Evolutionary conservation across 1,284 basidiomycete species (phyloP).

Genomic region (Trichosporon coremiiforme): DNA sequence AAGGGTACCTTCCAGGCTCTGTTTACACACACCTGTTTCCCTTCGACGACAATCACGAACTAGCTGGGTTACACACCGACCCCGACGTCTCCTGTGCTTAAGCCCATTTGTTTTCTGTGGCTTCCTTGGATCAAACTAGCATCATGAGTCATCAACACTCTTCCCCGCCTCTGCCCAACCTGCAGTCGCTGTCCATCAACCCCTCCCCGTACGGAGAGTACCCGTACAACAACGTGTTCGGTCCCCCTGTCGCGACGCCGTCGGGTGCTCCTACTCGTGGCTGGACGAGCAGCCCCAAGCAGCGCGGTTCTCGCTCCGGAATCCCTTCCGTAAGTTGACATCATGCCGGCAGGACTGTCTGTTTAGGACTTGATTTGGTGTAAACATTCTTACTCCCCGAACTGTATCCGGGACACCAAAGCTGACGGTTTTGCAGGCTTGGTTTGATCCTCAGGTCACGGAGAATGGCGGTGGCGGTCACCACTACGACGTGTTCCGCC

Average conservation of each 20-base stretch:
- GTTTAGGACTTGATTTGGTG: neutral
- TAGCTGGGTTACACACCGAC: neutral
- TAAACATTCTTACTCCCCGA: neutral
- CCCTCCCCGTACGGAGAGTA: slow-evolving; percentile 43
- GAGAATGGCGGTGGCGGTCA: slow-evolving; percentile 21
- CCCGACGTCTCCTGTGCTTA: neutral
- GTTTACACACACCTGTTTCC: neutral
- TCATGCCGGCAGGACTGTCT: neutral
- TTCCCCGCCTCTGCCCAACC: slow-evolving; percentile 50
- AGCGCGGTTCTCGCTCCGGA: slow-evolving; percentile 47
- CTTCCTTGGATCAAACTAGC: neutral
- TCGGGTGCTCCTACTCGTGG: slow-evolving; percentile 35
- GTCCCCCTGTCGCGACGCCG: slow-evolving; percentile 41
- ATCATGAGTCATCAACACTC: slow-evolving; percentile 33
- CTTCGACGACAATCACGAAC: neutral
- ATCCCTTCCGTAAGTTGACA: slow-evolving; percentile 43
- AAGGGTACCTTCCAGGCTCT: neutral
- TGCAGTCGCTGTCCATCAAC: slow-evolving; percentile 48
- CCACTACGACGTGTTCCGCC: slow-evolving; percentile 44
- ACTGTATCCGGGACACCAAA: neutral
- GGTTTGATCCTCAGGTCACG: slow-evolving; percentile 44
- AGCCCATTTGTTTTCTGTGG: neutral
- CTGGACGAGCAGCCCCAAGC: slow-evolving; percentile 40
- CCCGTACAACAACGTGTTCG: slow-evolving; percentile 53
- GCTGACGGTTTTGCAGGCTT: slow-evolving; percentile 37